These are phyloP conservation scores for Exophiala viscosa DNA, from an alignment of 2,329 filamentous ascomycete genomes.

Conservation along the genomic window DNA sequence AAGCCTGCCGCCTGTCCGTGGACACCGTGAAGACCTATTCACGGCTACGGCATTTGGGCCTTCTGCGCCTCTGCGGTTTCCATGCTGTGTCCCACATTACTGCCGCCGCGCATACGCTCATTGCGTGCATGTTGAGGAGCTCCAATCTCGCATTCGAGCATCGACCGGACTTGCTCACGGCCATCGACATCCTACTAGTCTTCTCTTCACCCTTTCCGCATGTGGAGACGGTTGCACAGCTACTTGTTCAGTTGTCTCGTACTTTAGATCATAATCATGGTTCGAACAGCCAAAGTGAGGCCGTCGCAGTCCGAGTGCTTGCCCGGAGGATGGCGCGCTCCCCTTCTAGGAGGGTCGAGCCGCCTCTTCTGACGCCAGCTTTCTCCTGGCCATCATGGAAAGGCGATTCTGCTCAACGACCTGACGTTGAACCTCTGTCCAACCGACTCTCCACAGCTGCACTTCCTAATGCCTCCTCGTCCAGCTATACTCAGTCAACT, in stretches of 20 bases:
- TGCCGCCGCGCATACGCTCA: constrained; percentile 10
- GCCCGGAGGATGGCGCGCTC: constrained; percentile 7
- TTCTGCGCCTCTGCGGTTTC: constrained; percentile 9
- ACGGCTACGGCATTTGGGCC: constrained; percentile 7
- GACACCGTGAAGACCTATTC: constrained; percentile 10
- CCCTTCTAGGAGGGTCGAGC: neutral
- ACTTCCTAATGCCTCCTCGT: neutral
- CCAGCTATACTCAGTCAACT: neutral
- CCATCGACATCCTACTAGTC: constrained; percentile 10
- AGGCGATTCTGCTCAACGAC: neutral
- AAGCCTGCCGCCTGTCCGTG: constrained; percentile 12
- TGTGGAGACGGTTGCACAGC: constrained; percentile 9
- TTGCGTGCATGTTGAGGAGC: constrained; percentile 9
- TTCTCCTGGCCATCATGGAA: neutral
- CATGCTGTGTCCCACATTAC: constrained; percentile 9
- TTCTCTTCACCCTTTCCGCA: constrained; percentile 10
- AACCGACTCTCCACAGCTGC: neutral
- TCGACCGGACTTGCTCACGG: constrained; percentile 8
- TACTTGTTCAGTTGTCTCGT: constrained; percentile 10
- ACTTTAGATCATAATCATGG: constrained; percentile 9
- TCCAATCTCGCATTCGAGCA: constrained; percentile 11
- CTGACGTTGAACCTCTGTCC: neutral
- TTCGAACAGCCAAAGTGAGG: constrained; percentile 10
- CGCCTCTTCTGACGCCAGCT: neutral
- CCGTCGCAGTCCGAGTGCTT: constrained; percentile 9